Percentiles rank a stretch among this genome's conserved stretches.
Conservation (phyloP, 768 basidiomycete species). For the Lactifluus piperatus region DNA sequence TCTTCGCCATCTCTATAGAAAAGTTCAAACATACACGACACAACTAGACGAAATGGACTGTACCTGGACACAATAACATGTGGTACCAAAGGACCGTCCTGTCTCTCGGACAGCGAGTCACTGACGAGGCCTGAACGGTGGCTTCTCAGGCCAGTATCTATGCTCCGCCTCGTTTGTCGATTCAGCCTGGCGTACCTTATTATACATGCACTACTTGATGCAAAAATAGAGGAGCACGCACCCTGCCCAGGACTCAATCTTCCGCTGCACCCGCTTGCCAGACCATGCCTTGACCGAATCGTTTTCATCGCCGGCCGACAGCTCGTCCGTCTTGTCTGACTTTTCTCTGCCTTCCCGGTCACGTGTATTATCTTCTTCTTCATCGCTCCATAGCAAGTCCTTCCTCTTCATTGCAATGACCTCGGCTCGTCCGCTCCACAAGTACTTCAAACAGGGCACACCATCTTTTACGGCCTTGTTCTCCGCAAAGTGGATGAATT, state of each 20-base stretch:
- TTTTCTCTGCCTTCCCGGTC: conserved; percentile 28
- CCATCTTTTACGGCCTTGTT: conserved; percentile 28
- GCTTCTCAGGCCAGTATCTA: conserved; percentile 24
- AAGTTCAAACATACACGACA: neutral
- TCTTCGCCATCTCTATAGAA: conserved; percentile 34
- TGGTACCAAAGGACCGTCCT: conserved; percentile 27
- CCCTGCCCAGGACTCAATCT: conserved; percentile 43
- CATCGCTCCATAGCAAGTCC: conserved; percentile 30
- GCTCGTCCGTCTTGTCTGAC: conserved; percentile 25
- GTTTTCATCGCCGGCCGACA: conserved; percentile 24
- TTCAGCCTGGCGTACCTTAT: conserved; percentile 19
- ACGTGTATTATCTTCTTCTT: conserved; percentile 30
- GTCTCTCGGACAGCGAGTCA: conserved; percentile 20
- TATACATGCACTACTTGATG: neutral
- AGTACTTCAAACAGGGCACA: conserved; percentile 26
- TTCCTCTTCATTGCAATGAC: conserved; percentile 28
- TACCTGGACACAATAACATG: conserved; percentile 36
- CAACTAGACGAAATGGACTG: conserved; percentile 10
- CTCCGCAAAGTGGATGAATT: conserved; percentile 40
- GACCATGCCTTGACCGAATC: conserved; percentile 26
- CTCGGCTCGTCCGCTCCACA: conserved; percentile 30
- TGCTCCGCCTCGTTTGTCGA: conserved; percentile 30
- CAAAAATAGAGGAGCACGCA: conserved; percentile 24
- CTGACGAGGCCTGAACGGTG: conserved; percentile 13
- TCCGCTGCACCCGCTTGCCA: conserved; percentile 35